phyloP scores from a whole-genome alignment of 768 basidiomycete species.

The Collybia sordida region DNA sequence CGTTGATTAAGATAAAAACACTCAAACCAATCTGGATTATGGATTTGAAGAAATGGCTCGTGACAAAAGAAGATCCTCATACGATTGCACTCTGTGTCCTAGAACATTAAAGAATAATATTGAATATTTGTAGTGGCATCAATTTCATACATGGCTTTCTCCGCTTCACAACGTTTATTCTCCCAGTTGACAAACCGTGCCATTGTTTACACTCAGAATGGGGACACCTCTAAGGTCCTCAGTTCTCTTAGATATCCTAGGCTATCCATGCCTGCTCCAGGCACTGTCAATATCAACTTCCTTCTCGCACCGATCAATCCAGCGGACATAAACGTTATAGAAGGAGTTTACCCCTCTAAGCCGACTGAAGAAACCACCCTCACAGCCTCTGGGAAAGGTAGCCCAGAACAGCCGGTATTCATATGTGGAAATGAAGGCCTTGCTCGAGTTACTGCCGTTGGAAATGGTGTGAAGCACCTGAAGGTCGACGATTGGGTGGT shows the following conservation, averaged over 20 bases:
- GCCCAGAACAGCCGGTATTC: constrained; percentile 39
- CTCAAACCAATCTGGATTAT: constrained; percentile 18
- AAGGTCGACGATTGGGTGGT: constrained; percentile 71
- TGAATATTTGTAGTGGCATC: neutral
- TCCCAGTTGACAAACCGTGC: constrained; percentile 48
- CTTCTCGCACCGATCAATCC: constrained; percentile 79
- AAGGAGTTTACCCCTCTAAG: constrained; percentile 78
- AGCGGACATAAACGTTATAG: constrained; percentile 77
- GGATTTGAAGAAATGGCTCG: constrained; percentile 9
- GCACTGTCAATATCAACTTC: constrained; percentile 63
- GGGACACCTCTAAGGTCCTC: constrained; percentile 64
- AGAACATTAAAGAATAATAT: neutral
- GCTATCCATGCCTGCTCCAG: constrained; percentile 52
- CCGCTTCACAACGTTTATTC: constrained; percentile 14
- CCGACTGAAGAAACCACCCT: constrained; percentile 42
- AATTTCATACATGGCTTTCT: constrained; percentile 12
- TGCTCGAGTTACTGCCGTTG: constrained; percentile 63
- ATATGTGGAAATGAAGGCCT: constrained; percentile 80
- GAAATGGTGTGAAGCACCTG: constrained; percentile 48
- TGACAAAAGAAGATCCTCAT: neutral
- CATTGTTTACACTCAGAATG: constrained; percentile 60
- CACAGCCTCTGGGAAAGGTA: constrained; percentile 28
- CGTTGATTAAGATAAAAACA: neutral
- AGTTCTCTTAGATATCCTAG: constrained; percentile 48
- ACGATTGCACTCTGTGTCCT: neutral